Evolutionary conservation across 345 rosid species (phyloP), one percentile per base, ranked within the genome.

Genomic region (Passiflora organensis): DNA sequence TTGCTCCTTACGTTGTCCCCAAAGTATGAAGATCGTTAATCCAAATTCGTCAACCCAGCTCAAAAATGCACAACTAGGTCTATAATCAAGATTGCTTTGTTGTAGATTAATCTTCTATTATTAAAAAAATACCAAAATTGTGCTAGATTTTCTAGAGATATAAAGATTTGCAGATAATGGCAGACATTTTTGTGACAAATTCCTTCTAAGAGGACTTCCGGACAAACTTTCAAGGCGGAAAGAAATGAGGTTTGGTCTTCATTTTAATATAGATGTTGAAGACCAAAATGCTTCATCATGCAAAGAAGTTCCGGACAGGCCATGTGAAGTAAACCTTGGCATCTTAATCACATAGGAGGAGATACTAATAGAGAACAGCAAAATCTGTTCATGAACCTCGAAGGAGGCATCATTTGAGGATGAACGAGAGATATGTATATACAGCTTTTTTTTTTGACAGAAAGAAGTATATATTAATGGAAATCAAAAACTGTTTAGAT

Each of bases 311-410:
- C 55, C 34, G 43, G 58, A 62, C 64, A 48, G 32, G 37, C 46
- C 71, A 68, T 51, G 79, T 70, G 76, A 56, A 43, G 11, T 47
- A 20, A 32, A 24, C 38, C 12, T 21, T 22, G 16, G 37, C 48
- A 37, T 52, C 14, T 23, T 1, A 15, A 19, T 42, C 57, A 19
- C 49, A 39, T 25, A 60, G 14, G 48, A 14, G 50, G 43, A 61
- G 21, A 21, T 49, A 43, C 36, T 22, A 19, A 16, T 43, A 10
- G 51, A 56, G 22, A 55, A 56, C 24, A 59, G 20, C 10, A 37
- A 36, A 22, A 42, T 17, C 23, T 51, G 43, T 43, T 51, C 58
- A 61, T 61, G 65, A 52, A 61, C 44, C 13, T 17, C 11, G 53
- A 54, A 46, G 45, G 14, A 15, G 52, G 43, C 10, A 19, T 9